Percentiles rank a stretch among this genome's conserved stretches.
Conservation (phyloP, 495 filamentous ascomycete genomes). For the Xylaria intraflava region DNA sequence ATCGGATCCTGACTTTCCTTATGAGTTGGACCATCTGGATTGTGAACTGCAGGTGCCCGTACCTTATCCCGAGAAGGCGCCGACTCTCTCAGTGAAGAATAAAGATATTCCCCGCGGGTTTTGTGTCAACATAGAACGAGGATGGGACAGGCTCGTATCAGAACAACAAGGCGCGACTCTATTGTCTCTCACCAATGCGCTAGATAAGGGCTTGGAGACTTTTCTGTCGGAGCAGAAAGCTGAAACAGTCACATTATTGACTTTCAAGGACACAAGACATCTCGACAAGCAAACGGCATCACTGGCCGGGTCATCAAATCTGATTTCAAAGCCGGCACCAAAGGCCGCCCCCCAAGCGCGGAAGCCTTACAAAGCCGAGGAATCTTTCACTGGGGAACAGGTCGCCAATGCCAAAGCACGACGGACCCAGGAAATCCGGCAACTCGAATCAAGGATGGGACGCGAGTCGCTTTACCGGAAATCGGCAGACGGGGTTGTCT, state of each 20-base stretch:
- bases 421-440: constrained; percentile 59
- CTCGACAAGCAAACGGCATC: constrained; percentile 13
- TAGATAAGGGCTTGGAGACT: constrained; percentile 69
- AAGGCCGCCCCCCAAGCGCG: constrained; percentile 23
- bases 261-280: constrained; percentile 53
- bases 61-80: constrained; percentile 52
- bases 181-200: constrained; percentile 58
- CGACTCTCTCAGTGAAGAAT: constrained; percentile 62
- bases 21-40: constrained; percentile 64
- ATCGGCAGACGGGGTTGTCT: constrained; percentile 62
- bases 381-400: constrained; percentile 49
- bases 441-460: constrained; percentile 75
- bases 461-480: constrained; percentile 62
- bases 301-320: constrained; percentile 34
- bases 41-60: constrained; percentile 65
- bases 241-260: constrained; percentile 70
- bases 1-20: constrained; percentile 86
- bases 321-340: constrained; percentile 45
- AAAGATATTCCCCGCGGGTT: constrained; percentile 73
- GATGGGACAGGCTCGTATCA: constrained; percentile 63
- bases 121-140: constrained; percentile 71
- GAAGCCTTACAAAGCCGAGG: constrained; percentile 31
- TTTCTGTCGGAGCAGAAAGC: constrained; percentile 66
- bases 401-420: constrained; percentile 55
- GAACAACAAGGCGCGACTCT: constrained; percentile 53